Conservation (phyloP, 768 basidiomycete genomes). For the Leucocoprinus birnbaumii region DNA sequence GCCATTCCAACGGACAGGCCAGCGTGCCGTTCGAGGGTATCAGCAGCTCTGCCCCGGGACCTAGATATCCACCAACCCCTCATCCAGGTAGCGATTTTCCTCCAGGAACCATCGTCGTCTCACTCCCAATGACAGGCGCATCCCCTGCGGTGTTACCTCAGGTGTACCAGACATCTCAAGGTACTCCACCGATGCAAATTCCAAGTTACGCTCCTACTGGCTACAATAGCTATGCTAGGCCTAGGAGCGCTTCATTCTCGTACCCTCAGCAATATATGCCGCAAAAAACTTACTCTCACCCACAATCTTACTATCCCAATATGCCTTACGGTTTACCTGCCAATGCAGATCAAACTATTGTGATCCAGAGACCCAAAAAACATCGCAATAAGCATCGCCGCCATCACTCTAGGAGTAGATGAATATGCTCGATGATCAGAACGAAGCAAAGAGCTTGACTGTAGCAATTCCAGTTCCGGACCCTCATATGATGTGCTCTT, state of each 20-base stretch:
- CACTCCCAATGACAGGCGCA: constrained; percentile 24
- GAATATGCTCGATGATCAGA: not conserved
- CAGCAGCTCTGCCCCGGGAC: not conserved
- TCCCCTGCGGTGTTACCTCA: constrained; percentile 1
- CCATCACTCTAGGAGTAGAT: constrained; percentile 18
- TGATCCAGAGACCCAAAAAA: constrained; percentile 22
- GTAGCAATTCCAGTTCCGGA: no score
- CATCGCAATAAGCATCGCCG: constrained; percentile 24
- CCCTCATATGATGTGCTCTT: no score
- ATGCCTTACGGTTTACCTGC: not conserved
- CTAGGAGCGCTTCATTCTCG: constrained; percentile 14
- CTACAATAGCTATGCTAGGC: not conserved
- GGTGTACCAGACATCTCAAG: not conserved
- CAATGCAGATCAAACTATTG: constrained; percentile 15
- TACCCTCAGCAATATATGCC: constrained; percentile 12
- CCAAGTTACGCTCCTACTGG: not conserved
- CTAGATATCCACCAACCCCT: constrained; percentile 12
- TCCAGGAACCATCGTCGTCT: constrained; percentile 14
- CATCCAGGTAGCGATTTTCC: constrained; percentile 10
- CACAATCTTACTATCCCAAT: constrained; percentile 6
- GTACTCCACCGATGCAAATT: not conserved
- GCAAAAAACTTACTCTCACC: not conserved
- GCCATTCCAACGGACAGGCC: not conserved
- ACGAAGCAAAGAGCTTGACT: not conserved
- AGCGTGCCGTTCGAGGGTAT: not conserved